Percentiles rank a stretch among this genome's conserved stretches.
phyloP scores from a whole-genome alignment of 768 basidiomycete species.

The Macrolepiota albuminosa region DNA sequence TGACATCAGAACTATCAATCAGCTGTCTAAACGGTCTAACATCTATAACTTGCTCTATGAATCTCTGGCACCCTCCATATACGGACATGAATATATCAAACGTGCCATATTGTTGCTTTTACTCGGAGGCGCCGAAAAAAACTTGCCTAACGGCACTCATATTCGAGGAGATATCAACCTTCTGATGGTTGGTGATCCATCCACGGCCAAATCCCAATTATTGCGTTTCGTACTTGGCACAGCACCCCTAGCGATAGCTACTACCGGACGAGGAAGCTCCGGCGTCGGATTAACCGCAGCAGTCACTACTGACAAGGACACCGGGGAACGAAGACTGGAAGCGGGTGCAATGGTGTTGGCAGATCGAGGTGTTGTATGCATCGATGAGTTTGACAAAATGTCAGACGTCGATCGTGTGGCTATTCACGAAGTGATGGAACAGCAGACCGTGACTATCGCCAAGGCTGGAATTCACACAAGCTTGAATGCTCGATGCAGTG shows the following conservation, averaged over 20 bases:
- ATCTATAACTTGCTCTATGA: slow-evolving; percentile 88
- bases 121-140: slow-evolving; percentile 97
- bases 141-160: slow-evolving; percentile 94
- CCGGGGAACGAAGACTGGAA: slow-evolving; percentile 93
- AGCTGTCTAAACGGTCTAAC: slow-evolving; percentile 80
- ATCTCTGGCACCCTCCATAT: slow-evolving; percentile 97
- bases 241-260: slow-evolving; percentile 96
- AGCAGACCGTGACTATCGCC: slow-evolving; percentile 98
- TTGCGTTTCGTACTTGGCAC: slow-evolving; percentile 94
- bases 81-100: slow-evolving; percentile 95
- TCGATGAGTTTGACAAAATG: slow-evolving; percentile 99
- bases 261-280: slow-evolving; percentile 96
- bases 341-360: slow-evolving; percentile 99
- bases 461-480: slow-evolving; percentile 99
- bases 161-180: slow-evolving; percentile 99
- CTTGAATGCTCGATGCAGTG: slow-evolving; percentile 95
- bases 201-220: slow-evolving; percentile 96
- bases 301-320: slow-evolving; percentile 97
- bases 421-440: slow-evolving; percentile 99
- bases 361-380: slow-evolving; percentile 97
- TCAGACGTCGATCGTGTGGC: slow-evolving; percentile 97
- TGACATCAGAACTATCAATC: slow-evolving; percentile 95
- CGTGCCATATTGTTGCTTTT: slow-evolving; percentile 88
- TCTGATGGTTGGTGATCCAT: slow-evolving; percentile 98
- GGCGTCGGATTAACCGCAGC: slow-evolving; percentile 99